Percentiles rank a stretch among this genome's conserved stretches.
These are phyloP conservation scores for Cyclotella atomus DNA, from an alignment of 108 stramenopile species.

Conservation along the genomic window DNA sequence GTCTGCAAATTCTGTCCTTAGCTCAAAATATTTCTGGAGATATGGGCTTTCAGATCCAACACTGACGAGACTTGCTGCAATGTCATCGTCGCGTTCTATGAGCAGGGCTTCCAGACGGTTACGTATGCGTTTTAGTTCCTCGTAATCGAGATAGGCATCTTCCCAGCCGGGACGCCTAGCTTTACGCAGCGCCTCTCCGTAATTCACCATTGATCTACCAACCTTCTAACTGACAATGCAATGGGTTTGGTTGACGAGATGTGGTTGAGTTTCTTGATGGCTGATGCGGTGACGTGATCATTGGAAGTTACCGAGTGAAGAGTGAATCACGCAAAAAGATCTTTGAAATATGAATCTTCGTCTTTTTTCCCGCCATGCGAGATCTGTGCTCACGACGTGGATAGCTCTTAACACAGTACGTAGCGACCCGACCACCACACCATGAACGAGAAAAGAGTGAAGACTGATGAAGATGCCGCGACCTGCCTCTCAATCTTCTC, in stretches of 20 bases:
- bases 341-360: not conserved
- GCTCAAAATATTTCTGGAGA: slow-evolving; percentile 19
- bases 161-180: slow-evolving; percentile 81
- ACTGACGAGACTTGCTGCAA: slow-evolving; percentile 14
- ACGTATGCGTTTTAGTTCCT: slow-evolving; percentile 69
- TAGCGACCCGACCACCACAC: no score
- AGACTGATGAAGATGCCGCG: no score
- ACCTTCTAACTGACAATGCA: no score
- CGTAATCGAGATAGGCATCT: slow-evolving; percentile 82
- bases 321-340: no score
- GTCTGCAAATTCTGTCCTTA: slow-evolving; percentile 70
- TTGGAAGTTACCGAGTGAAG: not conserved
- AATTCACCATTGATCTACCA: slow-evolving; percentile 66
- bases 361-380: not conserved
- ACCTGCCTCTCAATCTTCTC: no score
- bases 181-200: slow-evolving; percentile 70
- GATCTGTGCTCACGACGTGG: no score
- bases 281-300: no score
- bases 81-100: slow-evolving; percentile 9
- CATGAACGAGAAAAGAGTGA: no score
- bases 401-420: no score
- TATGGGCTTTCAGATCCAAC: slow-evolving; percentile 4
- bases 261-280: no score
- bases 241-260: no score
- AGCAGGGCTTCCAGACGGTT: slow-evolving; percentile 54